phyloP scores from a whole-genome alignment of 345 rosid genomes.

The Turritis glabra region DNA sequence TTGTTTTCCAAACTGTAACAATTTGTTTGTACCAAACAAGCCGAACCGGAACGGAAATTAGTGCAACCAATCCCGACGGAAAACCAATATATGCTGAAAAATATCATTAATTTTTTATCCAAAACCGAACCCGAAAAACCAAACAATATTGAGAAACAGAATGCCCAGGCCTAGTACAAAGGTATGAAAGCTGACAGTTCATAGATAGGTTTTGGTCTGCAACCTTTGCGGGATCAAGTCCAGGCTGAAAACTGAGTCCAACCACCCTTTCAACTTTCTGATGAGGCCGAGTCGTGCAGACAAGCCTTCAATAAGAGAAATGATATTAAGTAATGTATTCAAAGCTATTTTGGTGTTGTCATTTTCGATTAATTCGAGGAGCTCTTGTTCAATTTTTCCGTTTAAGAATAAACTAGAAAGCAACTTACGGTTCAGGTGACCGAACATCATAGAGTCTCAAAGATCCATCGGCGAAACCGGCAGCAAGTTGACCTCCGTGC shows the following conservation, averaged over 20 bases:
- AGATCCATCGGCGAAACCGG: slow-evolving; percentile 91
- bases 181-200: slow-evolving; percentile 2
- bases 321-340: slow-evolving; percentile 15
- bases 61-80: no score
- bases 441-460: slow-evolving; percentile 94
- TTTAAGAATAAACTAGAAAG: slow-evolving; percentile 7
- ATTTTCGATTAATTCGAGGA: background rate
- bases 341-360: background rate
- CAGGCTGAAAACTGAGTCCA: slow-evolving; percentile 96
- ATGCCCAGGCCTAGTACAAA: background rate
- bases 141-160: background rate
- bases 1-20: no score
- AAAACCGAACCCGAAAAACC: background rate
- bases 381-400: background rate
- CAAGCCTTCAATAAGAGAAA: slow-evolving; percentile 59
- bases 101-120: background rate
- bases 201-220: background rate
- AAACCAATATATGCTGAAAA: background rate
- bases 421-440: slow-evolving; percentile 79
- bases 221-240: slow-evolving; percentile 92
- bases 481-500: slow-evolving; percentile 78
- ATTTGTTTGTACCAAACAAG: no score
- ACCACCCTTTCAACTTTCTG: slow-evolving; percentile 76
- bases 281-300: slow-evolving; percentile 71
- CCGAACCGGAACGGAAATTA: no score